Base-by-base conservation (phyloP, 2,329 filamentous ascomycete species). In the Pyrenophora teres region DNA sequence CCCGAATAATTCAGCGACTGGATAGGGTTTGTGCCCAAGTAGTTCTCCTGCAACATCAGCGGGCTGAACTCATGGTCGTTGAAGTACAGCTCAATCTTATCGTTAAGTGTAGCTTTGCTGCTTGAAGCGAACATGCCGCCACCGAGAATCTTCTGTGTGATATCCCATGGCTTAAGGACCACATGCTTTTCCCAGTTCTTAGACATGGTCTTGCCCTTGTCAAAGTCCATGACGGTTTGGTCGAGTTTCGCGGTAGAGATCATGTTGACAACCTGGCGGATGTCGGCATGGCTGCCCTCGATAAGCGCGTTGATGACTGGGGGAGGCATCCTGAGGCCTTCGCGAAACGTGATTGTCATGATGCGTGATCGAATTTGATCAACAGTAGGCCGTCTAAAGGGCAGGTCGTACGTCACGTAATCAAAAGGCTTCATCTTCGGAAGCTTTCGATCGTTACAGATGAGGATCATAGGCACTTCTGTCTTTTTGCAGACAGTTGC, bases 381-480 rank as follows among this genome's bases (percentile, higher is more conserved):
- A 2, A 92, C 87, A 0, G 92, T 96, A 4, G 94, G 94, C 23
- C 92, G 86, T 68, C 88, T 85, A 80, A 99, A 99, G 37, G 87
- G 86, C 57, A 99, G 77, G 59, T 97, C 92, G 66, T 84, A 92
- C 2, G 90, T 87, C 45, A 89, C 88, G 65, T 85, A 84, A 70
- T 97, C 92, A 70, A 99, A 99, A 0, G 94, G 94, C 76, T 93
- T 97, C 94, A 99, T 99, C 81, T 99, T 99, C 25, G 89, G 94
- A 56, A 92, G 78, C 60, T 83, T 87, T 62, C 94, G 88, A 70
- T 99, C 94, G 73, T 99, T 99, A 82, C 94, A 99, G 63, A 99
- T 97, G 47, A 99, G 82, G 62, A 99, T 97, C 71, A 99, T 87
- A 0, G 94, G 94, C 19, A 99, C 86, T 63, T 94, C 87, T 0